Base-by-base conservation (phyloP, 108 stramenopile species). In the Parmales sp. region DNA sequence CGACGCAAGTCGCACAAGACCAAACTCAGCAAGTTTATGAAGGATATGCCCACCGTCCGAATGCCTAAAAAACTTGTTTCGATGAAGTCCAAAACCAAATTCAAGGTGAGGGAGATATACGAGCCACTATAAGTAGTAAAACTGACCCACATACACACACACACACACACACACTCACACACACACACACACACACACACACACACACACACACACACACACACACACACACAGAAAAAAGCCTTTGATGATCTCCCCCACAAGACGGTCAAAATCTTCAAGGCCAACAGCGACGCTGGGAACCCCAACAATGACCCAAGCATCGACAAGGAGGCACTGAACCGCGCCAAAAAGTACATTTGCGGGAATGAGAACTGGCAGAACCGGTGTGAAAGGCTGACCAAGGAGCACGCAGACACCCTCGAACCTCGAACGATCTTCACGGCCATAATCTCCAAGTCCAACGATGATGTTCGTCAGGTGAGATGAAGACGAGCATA, bases 401-500 rank as follows among this genome's bases (percentile, higher is more conserved):
- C 79, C 25, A 46, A 65, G 63, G 72, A 82, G 18, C 72, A 77
- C 1, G 75, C 72, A n/a, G n/a, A n/a, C 44, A 38, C 46, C 26
- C 34, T 69, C 37, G 72, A 69, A 38, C 71, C 80, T 8, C 72
- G 73, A 19, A 87, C 90, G 68, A 79, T 91, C 38, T 81, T 85
- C 1, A 9, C 22, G 41, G 69, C 77, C 25, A 74, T 90, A 70
- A 92, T 98, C 80, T 80, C 92, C 39, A 99, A 99, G 76, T 96
- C 95, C 25, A 82, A 82, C 50, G 84, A 86, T 60, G 84, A 86
- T 49, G 39, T 82, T 1, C 68, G 84, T 18, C 54, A 60, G n/a
- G n/a, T n/a, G n/a, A n/a, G n/a, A n/a, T n/a, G n/a, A n/a, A n/a
- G n/a, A n/a, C n/a, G n/a, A n/a, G n/a, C n/a, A n/a, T n/a, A n/a